A percentile compares a stretch with the other conserved stretches of the same genome.
Conservation (phyloP, 2,329 filamentous ascomycete genomes). For the Microascus cirrosus region DNA sequence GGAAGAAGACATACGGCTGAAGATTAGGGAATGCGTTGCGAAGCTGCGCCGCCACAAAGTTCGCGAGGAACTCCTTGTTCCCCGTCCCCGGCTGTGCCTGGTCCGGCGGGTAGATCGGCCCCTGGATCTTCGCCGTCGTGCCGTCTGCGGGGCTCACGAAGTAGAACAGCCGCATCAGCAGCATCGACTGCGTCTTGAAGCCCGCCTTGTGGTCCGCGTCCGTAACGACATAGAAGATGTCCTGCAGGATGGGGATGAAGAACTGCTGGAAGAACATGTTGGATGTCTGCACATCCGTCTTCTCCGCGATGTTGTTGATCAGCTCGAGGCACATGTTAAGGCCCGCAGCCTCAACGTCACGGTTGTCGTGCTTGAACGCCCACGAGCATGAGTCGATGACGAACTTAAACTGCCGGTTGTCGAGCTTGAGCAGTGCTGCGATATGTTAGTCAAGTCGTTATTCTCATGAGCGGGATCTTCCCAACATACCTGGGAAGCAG, state of each 20-base stretch:
- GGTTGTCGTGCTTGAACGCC: slow-evolving; percentile 99
- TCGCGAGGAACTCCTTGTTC: slow-evolving; percentile 83
- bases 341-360: slow-evolving; percentile 90
- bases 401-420: slow-evolving; percentile 96
- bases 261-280: slow-evolving; percentile 98
- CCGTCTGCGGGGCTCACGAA: slow-evolving; percentile 68
- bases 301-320: slow-evolving; percentile 93
- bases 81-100: slow-evolving; percentile 73
- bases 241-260: slow-evolving; percentile 89
- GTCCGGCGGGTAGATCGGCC: slow-evolving; percentile 77
- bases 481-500: slow-evolving; percentile 67
- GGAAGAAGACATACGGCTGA: slow-evolving; percentile 55
- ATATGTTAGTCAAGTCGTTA: background rate
- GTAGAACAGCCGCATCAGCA: slow-evolving; percentile 92
- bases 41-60: slow-evolving; percentile 76
- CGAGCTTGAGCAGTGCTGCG: slow-evolving; percentile 73
- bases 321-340: slow-evolving; percentile 97
- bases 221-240: slow-evolving; percentile 96
- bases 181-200: slow-evolving; percentile 94
- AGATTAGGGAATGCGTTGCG: slow-evolving; percentile 90
- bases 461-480: background rate
- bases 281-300: slow-evolving; percentile 74
- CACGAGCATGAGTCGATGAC: slow-evolving; percentile 99
- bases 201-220: slow-evolving; percentile 98
- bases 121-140: slow-evolving; percentile 71